Percentiles rank a stretch among this genome's conserved stretches.
phyloP scores from a whole-genome alignment of 768 basidiomycete genomes.

The Suillus alpinus region DNA sequence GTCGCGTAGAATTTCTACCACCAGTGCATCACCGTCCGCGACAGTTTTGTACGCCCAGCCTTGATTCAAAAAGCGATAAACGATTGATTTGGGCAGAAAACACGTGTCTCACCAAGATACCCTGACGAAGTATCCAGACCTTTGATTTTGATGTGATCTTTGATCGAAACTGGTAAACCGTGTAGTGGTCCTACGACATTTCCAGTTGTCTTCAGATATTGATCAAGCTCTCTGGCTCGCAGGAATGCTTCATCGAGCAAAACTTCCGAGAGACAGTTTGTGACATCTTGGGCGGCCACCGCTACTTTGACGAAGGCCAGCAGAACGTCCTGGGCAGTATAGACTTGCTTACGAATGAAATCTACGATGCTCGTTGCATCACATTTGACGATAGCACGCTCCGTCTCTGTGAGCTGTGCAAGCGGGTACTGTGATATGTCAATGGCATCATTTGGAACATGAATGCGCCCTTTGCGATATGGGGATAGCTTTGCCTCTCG shows the following conservation, averaged over 20 bases:
- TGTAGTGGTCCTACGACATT: constrained; percentile 45
- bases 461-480: constrained; percentile 3
- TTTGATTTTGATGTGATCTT: constrained; percentile 46
- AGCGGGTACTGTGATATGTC: constrained; percentile 29
- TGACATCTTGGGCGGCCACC: constrained; percentile 30
- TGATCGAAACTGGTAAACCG: constrained; percentile 43
- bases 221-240: constrained; percentile 50
- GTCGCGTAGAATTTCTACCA: constrained; percentile 42
- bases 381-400: constrained; percentile 27
- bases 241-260: constrained; percentile 50
- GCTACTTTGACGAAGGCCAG: constrained; percentile 27
- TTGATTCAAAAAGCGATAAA: constrained; percentile 19
- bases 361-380: constrained; percentile 29
- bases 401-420: constrained; percentile 20
- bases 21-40: constrained; percentile 41
- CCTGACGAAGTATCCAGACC: constrained; percentile 40
- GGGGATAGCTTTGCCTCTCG: constrained; percentile 17
- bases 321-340: constrained; percentile 25
- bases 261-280: constrained; percentile 57
- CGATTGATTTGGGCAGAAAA: not conserved
- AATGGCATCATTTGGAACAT: constrained; percentile 4
- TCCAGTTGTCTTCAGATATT: constrained; percentile 42
- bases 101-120: constrained; percentile 19
- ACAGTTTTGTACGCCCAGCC: constrained; percentile 39
- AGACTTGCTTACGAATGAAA: constrained; percentile 17